Evolutionary conservation across 2,329 filamentous ascomycete species (phyloP), one percentile per base, ranked within the genome.

Genomic region (Aspergillus sclerotialis): DNA sequence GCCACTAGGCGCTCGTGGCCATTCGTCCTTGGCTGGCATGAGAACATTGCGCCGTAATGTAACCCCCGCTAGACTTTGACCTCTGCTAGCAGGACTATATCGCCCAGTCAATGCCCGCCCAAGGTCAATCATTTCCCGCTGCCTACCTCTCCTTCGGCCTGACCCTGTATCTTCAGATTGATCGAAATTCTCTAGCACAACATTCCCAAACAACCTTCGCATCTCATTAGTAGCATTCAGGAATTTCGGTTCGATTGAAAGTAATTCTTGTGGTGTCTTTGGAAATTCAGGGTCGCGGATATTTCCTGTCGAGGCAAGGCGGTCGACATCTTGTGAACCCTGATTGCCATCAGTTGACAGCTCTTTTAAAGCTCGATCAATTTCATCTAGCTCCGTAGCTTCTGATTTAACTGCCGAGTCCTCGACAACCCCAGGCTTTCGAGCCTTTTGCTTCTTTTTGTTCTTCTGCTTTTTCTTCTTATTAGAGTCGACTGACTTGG

Each of bases 161-260:
- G 66, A 53, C 29, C 55, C 56, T 35, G 53, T 52, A 29, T 59
- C 60, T 21, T 65, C 62, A 30, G 73, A 61, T 13, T 72, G 70
- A 28, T 78, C 73, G 33, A 75, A 68, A 18, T 64, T 68, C 46
- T 82, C 76, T 8, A 82, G 51, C 14, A 78, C 78, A 16, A 77
- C 73, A 42, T 73, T 74, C 4, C 82, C 82, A 55, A 85, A 86
- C 0, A 86, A 64, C 44, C 73, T 76, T 37, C 78, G 82, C 87
- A 98, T 95, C 65, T 98, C 92, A 52, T 94, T 94, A 23, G 82
- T 72, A 6, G 85, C 85, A 55, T 90, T 89, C 8, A 98, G 73
- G 48, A 88, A 78, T 45, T 84, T 75, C 1, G 80, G 76, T 46
- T 83, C 80, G 33, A 85, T 66, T 3, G 71, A 64, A 1, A 85